Evolutionary conservation across 805 yeast genomes (phyloP).

Genomic region (Saccharomycopsis capsularis): DNA sequence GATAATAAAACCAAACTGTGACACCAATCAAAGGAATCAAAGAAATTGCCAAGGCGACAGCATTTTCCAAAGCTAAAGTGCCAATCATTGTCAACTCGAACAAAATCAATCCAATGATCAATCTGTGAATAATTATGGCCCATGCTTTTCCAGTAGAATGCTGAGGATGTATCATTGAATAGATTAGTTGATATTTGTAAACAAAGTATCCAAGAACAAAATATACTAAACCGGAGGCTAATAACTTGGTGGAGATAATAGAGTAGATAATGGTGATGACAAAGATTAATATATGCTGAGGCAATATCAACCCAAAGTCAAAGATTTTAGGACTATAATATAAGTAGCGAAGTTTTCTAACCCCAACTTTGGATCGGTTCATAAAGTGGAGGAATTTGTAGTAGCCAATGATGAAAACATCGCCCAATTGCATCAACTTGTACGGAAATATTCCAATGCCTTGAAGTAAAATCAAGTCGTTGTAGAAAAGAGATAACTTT

Average conservation of each 20-base stretch:
- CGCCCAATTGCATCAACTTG: conserved; percentile 48
- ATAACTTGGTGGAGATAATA: conserved; percentile 53
- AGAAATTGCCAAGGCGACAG: conserved; percentile 41
- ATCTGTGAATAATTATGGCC: conserved; percentile 54
- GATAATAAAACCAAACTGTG: conserved; percentile 40
- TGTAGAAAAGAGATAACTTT: conserved; percentile 46
- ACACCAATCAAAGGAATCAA: conserved; percentile 43
- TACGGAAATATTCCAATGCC: conserved; percentile 62
- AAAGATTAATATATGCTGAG: conserved; percentile 54
- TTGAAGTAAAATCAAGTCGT: conserved; percentile 59
- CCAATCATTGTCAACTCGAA: conserved; percentile 62
- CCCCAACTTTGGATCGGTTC: conserved; percentile 31
- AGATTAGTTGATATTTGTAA: conserved; percentile 55
- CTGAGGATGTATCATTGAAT: conserved; percentile 56
- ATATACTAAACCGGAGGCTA: conserved; percentile 51
- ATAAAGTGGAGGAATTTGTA: conserved; percentile 30
- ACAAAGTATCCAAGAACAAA: conserved; percentile 51
- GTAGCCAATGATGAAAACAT: conserved; percentile 41
- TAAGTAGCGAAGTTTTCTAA: conserved; percentile 43
- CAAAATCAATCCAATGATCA: conserved; percentile 47
- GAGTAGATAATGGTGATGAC: conserved; percentile 54
- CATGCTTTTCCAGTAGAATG: conserved; percentile 63
- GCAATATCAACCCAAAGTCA: conserved; percentile 54
- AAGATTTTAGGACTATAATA: conserved; percentile 53
- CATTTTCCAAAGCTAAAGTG: conserved; percentile 53